Evolutionary conservation across 2,329 filamentous ascomycete genomes (phyloP), one percentile per base, ranked within the genome.

Genomic region (Fusarium stilboides): DNA sequence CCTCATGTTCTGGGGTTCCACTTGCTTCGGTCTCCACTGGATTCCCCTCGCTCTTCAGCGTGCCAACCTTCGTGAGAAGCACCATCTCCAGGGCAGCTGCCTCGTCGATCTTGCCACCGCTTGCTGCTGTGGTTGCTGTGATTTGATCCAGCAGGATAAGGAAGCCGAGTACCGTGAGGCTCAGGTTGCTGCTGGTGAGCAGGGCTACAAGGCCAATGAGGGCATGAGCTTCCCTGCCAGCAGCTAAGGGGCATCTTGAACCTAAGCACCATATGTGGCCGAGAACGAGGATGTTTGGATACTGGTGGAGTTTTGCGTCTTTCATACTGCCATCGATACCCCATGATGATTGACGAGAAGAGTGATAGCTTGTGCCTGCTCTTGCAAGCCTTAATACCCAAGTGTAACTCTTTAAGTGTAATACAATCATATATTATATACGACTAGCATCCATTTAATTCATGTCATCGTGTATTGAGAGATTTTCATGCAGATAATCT

Each of bases 81-180:
- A 84, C 73, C 78, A 83, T 71, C 79, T 86, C 17, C 70, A 81
- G 72, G 83, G 83, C 24, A 80, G 72, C 73, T 84, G 81, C 64
- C 64, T 82, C 3, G 74, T 77, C 34, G 83, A 85, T 52, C 71
- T 85, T 33, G 78, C 77, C 36, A 73, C 76, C 5, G 77, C 83
- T 3, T 84, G 78, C 77, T 85, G 83, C 78, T 85, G 83, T 68
- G 77, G 76, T 22, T 78, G 80, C 75, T 86, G 83, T 75, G 76
- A 78, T 45, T 72, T 85, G 24, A 77, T 82, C 52, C 83, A 85
- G 80, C 73, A 79, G 63, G 83, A 85, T 39, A 85, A 85, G 80
- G 83, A 86, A 76, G 77, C 78, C 4, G 77, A 75, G 50, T 70
- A 79, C 61, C 80, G 78, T 15, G 81, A 81, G 69, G 54, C 70